A percentile compares a stretch with the other conserved stretches of the same genome.
These are phyloP conservation scores for Tricholoma sp. DNA, from an alignment of 768 basidiomycete genomes.

Conservation along the genomic window DNA sequence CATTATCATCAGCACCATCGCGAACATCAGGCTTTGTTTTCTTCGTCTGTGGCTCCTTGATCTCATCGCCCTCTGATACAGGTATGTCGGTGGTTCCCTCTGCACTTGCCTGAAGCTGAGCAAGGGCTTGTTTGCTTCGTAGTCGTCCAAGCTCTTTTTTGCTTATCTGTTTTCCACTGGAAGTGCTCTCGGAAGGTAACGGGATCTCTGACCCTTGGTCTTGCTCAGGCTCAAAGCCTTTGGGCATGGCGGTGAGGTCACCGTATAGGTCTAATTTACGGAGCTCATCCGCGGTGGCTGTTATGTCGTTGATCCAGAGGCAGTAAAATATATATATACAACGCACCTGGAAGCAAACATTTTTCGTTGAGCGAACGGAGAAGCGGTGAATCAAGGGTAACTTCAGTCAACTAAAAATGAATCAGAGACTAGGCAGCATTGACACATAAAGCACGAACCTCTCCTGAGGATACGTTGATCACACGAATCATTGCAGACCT, in stretches of 20 bases:
- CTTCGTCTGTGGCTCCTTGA: constrained; percentile 31
- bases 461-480: constrained; percentile 29
- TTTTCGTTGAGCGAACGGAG: constrained; percentile 41
- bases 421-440: not conserved
- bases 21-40: constrained; percentile 24
- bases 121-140: constrained; percentile 45
- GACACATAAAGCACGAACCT: constrained; percentile 25
- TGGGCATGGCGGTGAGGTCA: constrained; percentile 37
- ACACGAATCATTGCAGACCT: constrained; percentile 12
- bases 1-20: constrained; percentile 2
- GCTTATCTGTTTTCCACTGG: constrained; percentile 26
- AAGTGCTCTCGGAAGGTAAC: constrained; percentile 10
- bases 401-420: constrained; percentile 29
- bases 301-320: not conserved
- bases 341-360: constrained; percentile 42
- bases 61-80: constrained; percentile 10
- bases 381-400: constrained; percentile 21
- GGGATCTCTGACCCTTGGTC: constrained; percentile 32
- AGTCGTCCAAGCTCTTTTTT: constrained; percentile 44
- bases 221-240: constrained; percentile 42
- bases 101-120: constrained; percentile 19
- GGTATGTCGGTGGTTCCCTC: constrained; percentile 1
- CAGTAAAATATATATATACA: not conserved
- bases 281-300: constrained; percentile 47
- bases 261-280: constrained; percentile 57